Conservation (phyloP, 306 rosid species). For the Rosa multiflora region DNA sequence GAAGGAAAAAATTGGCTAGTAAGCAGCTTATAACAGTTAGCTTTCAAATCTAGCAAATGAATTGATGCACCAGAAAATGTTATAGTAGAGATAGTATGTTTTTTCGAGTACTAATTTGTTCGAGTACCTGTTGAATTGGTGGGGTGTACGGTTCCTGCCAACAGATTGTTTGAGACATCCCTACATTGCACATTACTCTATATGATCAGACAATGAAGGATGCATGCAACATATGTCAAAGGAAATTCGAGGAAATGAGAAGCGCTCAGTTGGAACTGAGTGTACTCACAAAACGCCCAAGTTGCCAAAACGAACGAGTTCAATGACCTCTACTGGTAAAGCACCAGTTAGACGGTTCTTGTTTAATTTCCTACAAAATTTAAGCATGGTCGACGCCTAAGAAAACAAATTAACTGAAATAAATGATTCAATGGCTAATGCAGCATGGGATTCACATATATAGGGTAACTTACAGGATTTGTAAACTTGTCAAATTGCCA, state of each 20-base stretch:
- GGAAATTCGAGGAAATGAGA: neutral
- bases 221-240: neutral
- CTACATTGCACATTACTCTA: slow-evolving; percentile 6
- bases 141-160: neutral
- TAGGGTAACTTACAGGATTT: slow-evolving; percentile 14
- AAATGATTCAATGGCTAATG: neutral
- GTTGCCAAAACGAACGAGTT: slow-evolving; percentile 25
- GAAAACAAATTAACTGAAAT: neutral
- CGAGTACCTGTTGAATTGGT: slow-evolving; percentile 9
- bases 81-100: neutral
- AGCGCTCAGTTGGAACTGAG: neutral
- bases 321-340: slow-evolving; percentile 21
- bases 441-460: neutral
- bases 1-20: neutral
- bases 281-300: slow-evolving; percentile 22
- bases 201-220: neutral
- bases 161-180: slow-evolving; percentile 16
- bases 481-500: slow-evolving; percentile 29
- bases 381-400: neutral
- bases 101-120: neutral
- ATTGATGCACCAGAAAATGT: neutral
- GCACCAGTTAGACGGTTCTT: slow-evolving; percentile 22
- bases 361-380: slow-evolving; percentile 26
- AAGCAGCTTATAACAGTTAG: neutral
- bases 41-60: neutral